These are phyloP conservation scores for Naganishia friedmannii DNA, from an alignment of 768 basidiomycete genomes.

Conservation along the genomic window DNA sequence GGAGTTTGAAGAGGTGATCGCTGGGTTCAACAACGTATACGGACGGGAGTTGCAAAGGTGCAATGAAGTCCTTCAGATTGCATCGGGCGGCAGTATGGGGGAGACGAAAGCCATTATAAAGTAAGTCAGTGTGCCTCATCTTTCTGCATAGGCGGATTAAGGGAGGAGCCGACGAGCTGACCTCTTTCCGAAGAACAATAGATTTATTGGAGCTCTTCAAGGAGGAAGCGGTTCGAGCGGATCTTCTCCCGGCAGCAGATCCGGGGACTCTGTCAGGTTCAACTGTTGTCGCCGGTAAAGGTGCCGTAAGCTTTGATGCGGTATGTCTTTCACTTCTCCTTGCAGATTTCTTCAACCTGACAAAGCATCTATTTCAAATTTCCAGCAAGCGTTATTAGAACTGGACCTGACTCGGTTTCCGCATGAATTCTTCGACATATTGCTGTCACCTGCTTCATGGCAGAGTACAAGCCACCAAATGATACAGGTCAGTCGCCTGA, in stretches of 20 bases:
- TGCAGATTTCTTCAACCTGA: neutral
- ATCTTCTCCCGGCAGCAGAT: neutral
- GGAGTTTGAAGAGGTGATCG: neutral
- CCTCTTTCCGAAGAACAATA: neutral
- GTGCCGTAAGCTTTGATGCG: neutral
- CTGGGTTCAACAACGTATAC: neutral
- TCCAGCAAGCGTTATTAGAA: neutral
- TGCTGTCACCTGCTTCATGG: conserved; percentile 7
- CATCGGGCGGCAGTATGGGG: neutral
- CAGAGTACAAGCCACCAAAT: neutral
- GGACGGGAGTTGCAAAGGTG: conserved; percentile 3
- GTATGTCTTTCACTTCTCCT: neutral
- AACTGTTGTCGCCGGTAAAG: neutral
- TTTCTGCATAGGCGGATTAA: neutral
- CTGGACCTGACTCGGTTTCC: neutral
- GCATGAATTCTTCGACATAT: neutral
- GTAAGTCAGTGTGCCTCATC: neutral
- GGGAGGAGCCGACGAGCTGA: neutral
- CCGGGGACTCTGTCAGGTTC: neutral
- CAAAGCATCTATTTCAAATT: neutral
- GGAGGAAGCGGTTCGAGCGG: neutral
- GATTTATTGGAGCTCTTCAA: neutral
- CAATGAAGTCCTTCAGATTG: neutral
- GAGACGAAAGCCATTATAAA: neutral
- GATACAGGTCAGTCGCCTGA: neutral